A percentile compares a stretch with the other conserved stretches of the same genome.
These are phyloP conservation scores for Thelonectria blattea DNA, from an alignment of 2,329 filamentous ascomycete genomes.

Conservation along the genomic window DNA sequence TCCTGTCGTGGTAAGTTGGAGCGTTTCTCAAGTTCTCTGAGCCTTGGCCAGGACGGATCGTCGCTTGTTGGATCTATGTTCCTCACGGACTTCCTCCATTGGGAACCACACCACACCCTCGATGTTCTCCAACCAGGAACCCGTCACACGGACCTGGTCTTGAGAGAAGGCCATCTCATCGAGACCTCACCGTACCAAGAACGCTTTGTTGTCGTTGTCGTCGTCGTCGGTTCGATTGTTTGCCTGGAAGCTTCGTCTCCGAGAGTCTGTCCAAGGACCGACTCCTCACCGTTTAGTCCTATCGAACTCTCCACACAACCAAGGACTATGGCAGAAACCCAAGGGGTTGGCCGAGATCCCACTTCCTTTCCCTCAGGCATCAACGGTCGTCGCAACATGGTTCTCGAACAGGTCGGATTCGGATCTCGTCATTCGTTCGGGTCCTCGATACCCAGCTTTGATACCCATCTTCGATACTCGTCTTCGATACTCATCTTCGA, in stretches of 20 bases:
- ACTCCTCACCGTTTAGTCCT: neutral
- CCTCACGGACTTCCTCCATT: neutral
- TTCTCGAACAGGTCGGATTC: neutral
- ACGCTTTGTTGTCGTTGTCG: neutral
- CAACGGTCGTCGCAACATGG: neutral
- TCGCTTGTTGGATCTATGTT: neutral
- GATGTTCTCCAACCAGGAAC: neutral
- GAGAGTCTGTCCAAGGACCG: neutral
- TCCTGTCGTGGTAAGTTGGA: neutral
- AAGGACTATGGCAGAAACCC: neutral
- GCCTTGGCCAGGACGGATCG: neutral
- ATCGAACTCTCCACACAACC: neutral
- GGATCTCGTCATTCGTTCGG: neutral
- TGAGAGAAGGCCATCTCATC: neutral
- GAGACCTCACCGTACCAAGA: neutral
- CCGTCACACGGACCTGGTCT: neutral
- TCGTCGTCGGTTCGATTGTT: neutral
- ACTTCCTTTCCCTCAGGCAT: neutral
- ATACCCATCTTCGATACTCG: neutral
- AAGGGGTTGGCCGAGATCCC: neutral
- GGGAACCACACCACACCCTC: neutral
- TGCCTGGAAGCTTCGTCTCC: neutral
- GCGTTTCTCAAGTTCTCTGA: neutral
- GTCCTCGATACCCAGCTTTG: neutral
- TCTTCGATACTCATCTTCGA: neutral